phyloP scores from a whole-genome alignment of 108 stramenopile genomes.

The Skeletonema costatum region DNA sequence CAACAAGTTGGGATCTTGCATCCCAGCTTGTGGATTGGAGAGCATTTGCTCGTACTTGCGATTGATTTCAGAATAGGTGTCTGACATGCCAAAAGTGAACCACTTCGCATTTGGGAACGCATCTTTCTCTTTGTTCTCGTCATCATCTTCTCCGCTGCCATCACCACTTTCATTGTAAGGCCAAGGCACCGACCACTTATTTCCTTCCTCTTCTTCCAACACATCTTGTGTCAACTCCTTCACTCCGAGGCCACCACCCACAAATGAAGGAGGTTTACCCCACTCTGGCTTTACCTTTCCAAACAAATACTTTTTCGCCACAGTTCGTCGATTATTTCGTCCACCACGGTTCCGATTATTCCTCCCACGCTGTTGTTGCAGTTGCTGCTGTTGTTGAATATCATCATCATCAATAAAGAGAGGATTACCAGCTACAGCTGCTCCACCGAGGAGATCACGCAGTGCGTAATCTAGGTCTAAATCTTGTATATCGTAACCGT shows the following conservation, averaged over 20 bases:
- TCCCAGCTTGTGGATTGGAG: not conserved
- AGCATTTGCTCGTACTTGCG: constrained; percentile 31
- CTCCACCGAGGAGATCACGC: constrained; percentile 58
- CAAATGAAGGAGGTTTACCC: constrained; percentile 70
- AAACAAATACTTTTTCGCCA: constrained; percentile 58
- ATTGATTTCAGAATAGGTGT: constrained; percentile 59
- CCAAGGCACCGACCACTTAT: constrained; percentile 56
- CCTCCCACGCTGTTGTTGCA: constrained; percentile 10
- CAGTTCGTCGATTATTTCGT: constrained; percentile 20
- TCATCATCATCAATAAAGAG: not conserved
- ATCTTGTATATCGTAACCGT: constrained; percentile 51
- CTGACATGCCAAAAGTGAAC: constrained; percentile 67
- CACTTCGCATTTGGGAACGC: constrained; percentile 34
- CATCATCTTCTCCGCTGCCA: not conserved
- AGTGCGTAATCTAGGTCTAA: constrained; percentile 64
- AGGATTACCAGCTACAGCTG: not conserved
- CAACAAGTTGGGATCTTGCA: constrained; percentile 71
- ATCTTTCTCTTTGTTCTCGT: not conserved
- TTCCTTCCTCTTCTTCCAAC: not conserved
- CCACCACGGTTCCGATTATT: not conserved
- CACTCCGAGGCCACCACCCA: constrained; percentile 82
- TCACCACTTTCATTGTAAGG: constrained; percentile 52
- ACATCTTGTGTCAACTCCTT: constrained; percentile 35
- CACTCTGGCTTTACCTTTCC: constrained; percentile 60
- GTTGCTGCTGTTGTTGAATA: not conserved